Evolutionary conservation across 768 basidiomycete species (phyloP).

Genomic region (Termitomyces sp.): DNA sequence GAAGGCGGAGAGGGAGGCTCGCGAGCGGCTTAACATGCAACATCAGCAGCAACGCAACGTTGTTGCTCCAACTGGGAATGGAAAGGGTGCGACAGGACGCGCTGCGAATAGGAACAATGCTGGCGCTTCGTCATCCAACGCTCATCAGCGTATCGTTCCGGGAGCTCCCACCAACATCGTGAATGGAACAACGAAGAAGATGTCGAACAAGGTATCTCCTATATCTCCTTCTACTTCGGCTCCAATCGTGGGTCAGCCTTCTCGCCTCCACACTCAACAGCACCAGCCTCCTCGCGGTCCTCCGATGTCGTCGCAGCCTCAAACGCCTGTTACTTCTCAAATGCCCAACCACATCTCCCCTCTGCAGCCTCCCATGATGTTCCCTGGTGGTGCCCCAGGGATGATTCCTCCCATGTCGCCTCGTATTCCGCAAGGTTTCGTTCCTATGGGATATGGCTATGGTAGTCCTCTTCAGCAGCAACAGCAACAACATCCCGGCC

Average conservation of each 20-base stretch:
- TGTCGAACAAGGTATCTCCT: constrained; percentile 41
- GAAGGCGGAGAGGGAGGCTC: constrained; percentile 22
- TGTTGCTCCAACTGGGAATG: constrained; percentile 21
- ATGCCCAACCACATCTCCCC: constrained; percentile 38
- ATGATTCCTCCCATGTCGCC: constrained; percentile 50
- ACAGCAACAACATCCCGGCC: constrained; percentile 22
- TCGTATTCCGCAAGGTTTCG: constrained; percentile 43
- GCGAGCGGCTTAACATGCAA: constrained; percentile 23
- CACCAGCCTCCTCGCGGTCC: constrained; percentile 26
- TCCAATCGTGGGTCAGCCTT: constrained; percentile 24
- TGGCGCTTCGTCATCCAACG: constrained; percentile 31
- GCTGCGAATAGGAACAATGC: constrained; percentile 41
- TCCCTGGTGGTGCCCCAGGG: constrained; percentile 28
- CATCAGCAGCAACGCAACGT: constrained; percentile 49
- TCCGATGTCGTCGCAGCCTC: constrained; percentile 37
- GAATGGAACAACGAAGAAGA: constrained; percentile 56
- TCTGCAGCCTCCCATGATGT: constrained; percentile 40
- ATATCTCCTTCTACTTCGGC: constrained; percentile 19
- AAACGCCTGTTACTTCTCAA: constrained; percentile 45
- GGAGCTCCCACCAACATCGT: constrained; percentile 31
- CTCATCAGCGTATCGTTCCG: constrained; percentile 11
- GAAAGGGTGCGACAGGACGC: constrained; percentile 37
- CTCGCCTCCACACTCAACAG: constrained; percentile 25
- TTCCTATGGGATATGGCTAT: constrained; percentile 50
- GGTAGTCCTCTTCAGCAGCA: constrained; percentile 34